These are phyloP conservation scores for Gonapodya prolifera DNA, from an alignment of 192 early-diverging fungal species.

Conservation along the genomic window DNA sequence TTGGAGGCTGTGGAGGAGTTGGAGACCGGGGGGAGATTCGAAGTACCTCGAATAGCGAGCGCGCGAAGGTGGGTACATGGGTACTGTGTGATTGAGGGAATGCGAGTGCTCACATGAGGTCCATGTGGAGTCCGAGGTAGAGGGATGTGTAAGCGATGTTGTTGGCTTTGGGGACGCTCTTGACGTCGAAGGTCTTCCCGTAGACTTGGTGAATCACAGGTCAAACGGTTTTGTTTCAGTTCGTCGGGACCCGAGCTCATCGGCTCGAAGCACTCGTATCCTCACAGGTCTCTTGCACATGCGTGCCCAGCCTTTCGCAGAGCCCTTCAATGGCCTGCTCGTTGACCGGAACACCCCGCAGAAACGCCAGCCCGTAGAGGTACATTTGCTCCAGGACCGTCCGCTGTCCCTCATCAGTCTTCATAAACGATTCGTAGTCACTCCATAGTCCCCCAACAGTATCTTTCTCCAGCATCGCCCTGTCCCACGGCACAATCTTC, in stretches of 20 bases:
- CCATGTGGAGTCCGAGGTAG: slow-evolving; percentile 74
- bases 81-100: neutral
- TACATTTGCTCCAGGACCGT: neutral
- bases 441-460: neutral
- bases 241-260: neutral
- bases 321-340: neutral
- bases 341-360: neutral
- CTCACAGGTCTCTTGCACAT: neutral
- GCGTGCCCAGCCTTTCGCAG: neutral
- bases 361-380: neutral
- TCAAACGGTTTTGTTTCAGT: slow-evolving; percentile 24
- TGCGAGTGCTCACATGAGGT: slow-evolving; percentile 52
- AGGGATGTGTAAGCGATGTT: slow-evolving; percentile 79
- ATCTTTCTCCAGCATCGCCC: neutral
- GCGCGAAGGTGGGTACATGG: too few species aligned
- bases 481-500: neutral
- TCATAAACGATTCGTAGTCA: neutral
- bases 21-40: slow-evolving; percentile 66
- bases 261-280: neutral
- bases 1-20: slow-evolving; percentile 63
- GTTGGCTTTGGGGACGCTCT: slow-evolving; percentile 53
- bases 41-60: slow-evolving; percentile 41
- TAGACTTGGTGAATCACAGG: slow-evolving; percentile 62
- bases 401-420: neutral
- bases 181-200: slow-evolving; percentile 64